phyloP scores from a whole-genome alignment of 192 early-diverging fungal species.

The Backusella liffmaniae region DNA sequence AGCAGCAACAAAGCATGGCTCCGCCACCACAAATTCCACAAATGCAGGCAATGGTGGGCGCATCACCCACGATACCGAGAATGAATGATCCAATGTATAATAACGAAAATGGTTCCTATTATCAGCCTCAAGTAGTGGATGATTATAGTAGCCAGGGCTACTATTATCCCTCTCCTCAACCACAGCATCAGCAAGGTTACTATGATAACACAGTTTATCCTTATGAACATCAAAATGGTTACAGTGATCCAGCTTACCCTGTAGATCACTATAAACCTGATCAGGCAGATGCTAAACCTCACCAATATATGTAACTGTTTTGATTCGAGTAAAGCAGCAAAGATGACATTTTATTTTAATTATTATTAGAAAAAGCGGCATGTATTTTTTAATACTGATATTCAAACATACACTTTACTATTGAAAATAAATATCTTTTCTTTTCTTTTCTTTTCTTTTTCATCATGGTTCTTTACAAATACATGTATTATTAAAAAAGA shows the following conservation, averaged over 20 bases:
- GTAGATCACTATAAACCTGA: conserved; percentile 18
- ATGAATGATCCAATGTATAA: conserved; percentile 13
- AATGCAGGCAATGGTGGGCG: not conserved
- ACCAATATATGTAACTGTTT: conserved; percentile 4
- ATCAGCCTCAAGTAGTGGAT: conserved; percentile 17
- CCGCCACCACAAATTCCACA: not conserved
- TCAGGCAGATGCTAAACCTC: conserved; percentile 14
- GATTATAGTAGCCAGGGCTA: not conserved
- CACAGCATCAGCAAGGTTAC: conserved; percentile 20
- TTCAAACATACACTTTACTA: not conserved
- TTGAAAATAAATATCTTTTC: not conserved
- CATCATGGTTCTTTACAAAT: too few relatives aligned
- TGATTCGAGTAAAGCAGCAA: not conserved
- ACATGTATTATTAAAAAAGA: too few relatives aligned
- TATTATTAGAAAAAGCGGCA: not conserved
- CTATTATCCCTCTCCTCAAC: conserved; percentile 5
- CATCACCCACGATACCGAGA: conserved; percentile 26
- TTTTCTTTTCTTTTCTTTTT: too few relatives aligned
- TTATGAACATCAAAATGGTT: conserved; percentile 10
- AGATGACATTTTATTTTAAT: not conserved
- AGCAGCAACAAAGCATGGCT: not conserved
- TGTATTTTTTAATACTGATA: conserved; percentile 11
- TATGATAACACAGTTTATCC: conserved; percentile 27
- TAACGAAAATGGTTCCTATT: not conserved
- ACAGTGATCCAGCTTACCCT: not conserved